Conservation (phyloP, 352 stramenopile genomes). For the Pilasporangium apinafurcum region DNA sequence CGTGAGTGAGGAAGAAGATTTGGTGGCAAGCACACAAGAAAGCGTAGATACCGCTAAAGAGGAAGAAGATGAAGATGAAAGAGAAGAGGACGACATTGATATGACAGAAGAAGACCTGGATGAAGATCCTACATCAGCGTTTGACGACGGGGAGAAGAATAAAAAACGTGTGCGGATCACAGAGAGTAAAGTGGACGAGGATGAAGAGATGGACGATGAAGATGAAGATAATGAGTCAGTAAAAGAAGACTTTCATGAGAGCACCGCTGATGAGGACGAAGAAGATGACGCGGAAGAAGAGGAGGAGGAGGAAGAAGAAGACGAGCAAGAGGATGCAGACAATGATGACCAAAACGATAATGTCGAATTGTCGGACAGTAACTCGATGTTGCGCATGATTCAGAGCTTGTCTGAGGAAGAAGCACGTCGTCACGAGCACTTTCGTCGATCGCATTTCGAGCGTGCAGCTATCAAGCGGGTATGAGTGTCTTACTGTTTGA, state of each 20-base stretch:
- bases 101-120: slow-evolving; percentile 10
- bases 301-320: slow-evolving; percentile 21
- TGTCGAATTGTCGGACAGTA: slow-evolving; percentile 45
- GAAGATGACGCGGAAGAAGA: slow-evolving; percentile 29
- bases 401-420: slow-evolving; percentile 57
- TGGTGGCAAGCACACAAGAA: slow-evolving; percentile 8
- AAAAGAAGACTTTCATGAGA: slow-evolving; percentile 19
- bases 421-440: slow-evolving; percentile 70
- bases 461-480: slow-evolving; percentile 74
- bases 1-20: slow-evolving; percentile 6
- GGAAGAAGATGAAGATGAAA: slow-evolving; percentile 30
- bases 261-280: slow-evolving; percentile 38
- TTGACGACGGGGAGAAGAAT: slow-evolving; percentile 9
- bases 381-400: slow-evolving; percentile 74
- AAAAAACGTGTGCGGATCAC: slow-evolving; percentile 15
- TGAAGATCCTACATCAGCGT: slow-evolving; percentile 6
- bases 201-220: slow-evolving; percentile 19
- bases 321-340: slow-evolving; percentile 42
- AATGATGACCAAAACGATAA: slow-evolving; percentile 15
- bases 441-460: slow-evolving; percentile 80
- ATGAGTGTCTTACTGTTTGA: background rate
- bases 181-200: slow-evolving; percentile 4
- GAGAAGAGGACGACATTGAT: slow-evolving; percentile 23
- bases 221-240: slow-evolving; percentile 23
- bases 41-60: slow-evolving; percentile 21